phyloP scores from a whole-genome alignment of 768 basidiomycete species.

The Mycena crocata region DNA sequence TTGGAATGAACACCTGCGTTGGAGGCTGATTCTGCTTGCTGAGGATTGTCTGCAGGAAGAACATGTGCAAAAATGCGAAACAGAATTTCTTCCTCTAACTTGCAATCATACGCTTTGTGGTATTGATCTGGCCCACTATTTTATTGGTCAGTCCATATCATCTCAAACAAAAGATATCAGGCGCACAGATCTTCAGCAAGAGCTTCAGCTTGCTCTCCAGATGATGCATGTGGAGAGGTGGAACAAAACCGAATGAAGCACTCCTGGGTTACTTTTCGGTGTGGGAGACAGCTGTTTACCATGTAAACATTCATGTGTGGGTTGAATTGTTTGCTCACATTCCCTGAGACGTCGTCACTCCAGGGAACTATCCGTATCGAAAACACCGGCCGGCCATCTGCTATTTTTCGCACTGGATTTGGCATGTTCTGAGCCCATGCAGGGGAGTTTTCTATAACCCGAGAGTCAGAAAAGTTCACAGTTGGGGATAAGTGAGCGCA shows the following conservation, averaged over 20 bases:
- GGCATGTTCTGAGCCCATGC: constrained; percentile 34
- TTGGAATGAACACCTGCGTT: constrained; percentile 40
- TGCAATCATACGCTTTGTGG: constrained; percentile 41
- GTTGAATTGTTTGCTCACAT: constrained; percentile 48
- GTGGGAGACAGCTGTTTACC: constrained; percentile 43
- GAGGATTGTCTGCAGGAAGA: constrained; percentile 49
- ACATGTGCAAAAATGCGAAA: constrained; percentile 40
- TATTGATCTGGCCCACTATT: neutral
- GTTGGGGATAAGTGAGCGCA: neutral
- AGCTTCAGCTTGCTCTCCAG: constrained; percentile 44
- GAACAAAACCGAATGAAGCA: constrained; percentile 46
- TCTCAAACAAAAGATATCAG: neutral
- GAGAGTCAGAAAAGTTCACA: constrained; percentile 18
- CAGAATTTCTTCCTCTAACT: constrained; percentile 38
- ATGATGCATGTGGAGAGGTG: constrained; percentile 46
- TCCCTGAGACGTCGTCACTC: constrained; percentile 24
- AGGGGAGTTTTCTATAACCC: constrained; percentile 6
- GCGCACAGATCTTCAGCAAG: constrained; percentile 33
- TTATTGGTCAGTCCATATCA: no score
- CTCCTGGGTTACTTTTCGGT: constrained; percentile 41
- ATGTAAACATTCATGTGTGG: constrained; percentile 48
- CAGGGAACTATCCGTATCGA: constrained; percentile 34
- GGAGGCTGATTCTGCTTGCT: constrained; percentile 44
- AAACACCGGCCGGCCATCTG: neutral
- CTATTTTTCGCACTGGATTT: constrained; percentile 18